Conservation (phyloP, 768 basidiomycete species). For the Rhizopogon vinicolor region DNA sequence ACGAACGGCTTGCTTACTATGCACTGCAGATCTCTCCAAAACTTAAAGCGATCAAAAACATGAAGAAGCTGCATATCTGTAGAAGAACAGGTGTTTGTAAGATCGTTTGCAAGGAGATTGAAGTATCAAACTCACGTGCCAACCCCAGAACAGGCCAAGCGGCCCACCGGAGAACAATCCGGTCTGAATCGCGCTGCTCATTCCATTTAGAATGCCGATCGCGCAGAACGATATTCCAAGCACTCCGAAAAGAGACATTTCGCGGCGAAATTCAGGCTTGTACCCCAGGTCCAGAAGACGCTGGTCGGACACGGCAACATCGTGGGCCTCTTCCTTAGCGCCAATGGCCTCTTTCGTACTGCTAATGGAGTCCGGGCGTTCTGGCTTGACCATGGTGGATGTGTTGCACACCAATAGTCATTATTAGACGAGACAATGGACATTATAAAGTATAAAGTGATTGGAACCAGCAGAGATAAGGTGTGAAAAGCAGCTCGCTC, state of each 20-base stretch:
- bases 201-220: constrained; percentile 56
- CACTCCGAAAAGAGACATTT: constrained; percentile 57
- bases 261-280: constrained; percentile 50
- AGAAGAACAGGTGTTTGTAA: neutral
- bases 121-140: constrained; percentile 40
- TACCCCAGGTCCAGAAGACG: constrained; percentile 50
- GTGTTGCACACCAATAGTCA: no score
- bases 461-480: neutral
- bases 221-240: constrained; percentile 58
- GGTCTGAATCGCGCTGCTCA: constrained; percentile 57
- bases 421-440: neutral
- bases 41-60: constrained; percentile 52
- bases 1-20: constrained; percentile 32
- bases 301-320: constrained; percentile 29
- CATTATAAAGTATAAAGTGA: neutral
- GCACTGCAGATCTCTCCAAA: constrained; percentile 57
- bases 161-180: constrained; percentile 56
- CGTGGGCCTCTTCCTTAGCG: constrained; percentile 2
- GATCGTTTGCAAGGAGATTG: neutral
- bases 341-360: constrained; percentile 12
- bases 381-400: neutral
- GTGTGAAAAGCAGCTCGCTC: constrained; percentile 36
- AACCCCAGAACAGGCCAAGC: constrained; percentile 56
- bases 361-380: neutral
- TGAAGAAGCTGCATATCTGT: constrained; percentile 53